A percentile compares a stretch with the other conserved stretches of the same genome.
phyloP scores from a whole-genome alignment of 1,284 basidiomycete species.

The Trametes polyzona region DNA sequence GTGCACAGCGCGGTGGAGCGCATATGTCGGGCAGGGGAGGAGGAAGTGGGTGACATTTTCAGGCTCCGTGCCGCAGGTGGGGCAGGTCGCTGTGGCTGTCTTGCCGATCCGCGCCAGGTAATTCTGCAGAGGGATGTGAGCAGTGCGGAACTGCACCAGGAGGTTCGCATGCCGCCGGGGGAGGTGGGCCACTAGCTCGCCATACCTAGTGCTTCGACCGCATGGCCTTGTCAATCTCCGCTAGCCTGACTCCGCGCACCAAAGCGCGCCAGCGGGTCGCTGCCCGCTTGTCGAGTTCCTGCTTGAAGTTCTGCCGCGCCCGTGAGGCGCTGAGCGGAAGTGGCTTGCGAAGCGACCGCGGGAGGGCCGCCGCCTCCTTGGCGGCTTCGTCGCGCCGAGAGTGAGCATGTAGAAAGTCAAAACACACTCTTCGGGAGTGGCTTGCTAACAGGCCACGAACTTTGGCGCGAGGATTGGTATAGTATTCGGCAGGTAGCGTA shows the following conservation, averaged over 20 bases:
- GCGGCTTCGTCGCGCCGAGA: no score
- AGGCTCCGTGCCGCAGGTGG: slow-evolving; percentile 19
- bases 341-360: background rate
- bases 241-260: background rate
- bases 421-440: no score
- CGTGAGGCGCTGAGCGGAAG: slow-evolving; percentile 1
- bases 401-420: no score
- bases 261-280: background rate
- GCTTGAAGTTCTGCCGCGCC: background rate
- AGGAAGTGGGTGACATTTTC: slow-evolving; percentile 36
- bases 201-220: slow-evolving; percentile 4
- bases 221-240: background rate
- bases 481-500: no score
- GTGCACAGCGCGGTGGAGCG: background rate
- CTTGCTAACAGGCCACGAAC: no score
- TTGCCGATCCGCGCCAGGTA: slow-evolving; percentile 30
- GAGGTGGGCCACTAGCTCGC: background rate
- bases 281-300: background rate
- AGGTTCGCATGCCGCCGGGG: slow-evolving; percentile 22
- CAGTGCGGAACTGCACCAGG: slow-evolving; percentile 33
- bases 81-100: slow-evolving; percentile 26
- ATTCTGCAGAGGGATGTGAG: no score
- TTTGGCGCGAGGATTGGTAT: no score
- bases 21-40: slow-evolving; percentile 26
- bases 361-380: no score